These are phyloP conservation scores for Inga laurina DNA, from an alignment of 306 rosid species.

Conservation along the genomic window DNA sequence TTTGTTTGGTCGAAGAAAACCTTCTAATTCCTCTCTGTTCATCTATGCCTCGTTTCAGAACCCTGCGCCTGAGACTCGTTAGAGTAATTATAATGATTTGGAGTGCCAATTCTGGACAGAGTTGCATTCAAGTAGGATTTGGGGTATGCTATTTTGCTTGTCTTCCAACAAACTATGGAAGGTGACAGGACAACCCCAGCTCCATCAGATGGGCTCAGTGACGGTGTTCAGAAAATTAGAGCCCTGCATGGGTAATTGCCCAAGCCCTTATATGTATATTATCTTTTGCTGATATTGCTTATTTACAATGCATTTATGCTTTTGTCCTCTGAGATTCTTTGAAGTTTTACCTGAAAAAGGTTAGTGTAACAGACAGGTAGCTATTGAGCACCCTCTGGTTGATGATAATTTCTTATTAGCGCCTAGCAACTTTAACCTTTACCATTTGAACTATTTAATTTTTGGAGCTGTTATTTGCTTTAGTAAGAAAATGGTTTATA, in stretches of 20 bases:
- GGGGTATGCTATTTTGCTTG: conserved; percentile 51
- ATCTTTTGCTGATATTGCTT: conserved; percentile 5
- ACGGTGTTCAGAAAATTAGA: conserved; percentile 54
- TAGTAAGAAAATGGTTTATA: not conserved
- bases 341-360: not conserved
- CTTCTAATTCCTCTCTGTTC: conserved; percentile 18
- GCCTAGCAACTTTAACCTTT: not conserved
- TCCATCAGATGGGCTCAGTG: conserved; percentile 51
- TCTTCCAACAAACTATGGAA: conserved; percentile 59
- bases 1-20: conserved; percentile 1
- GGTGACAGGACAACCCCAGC: conserved; percentile 54
- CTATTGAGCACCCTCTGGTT: not conserved
- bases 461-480: conserved; percentile 6
- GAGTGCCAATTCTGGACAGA: conserved; percentile 46
- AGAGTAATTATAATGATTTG: conserved; percentile 63
- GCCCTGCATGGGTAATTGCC: conserved; percentile 67
- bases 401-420: conserved; percentile 15
- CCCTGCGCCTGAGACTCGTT: conserved; percentile 37
- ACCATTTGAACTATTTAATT: not conserved
- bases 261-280: not conserved
- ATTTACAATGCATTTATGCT: conserved; percentile 14
- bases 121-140: conserved; percentile 48
- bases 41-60: conserved; percentile 17
- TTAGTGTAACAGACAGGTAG: not conserved
- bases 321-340: conserved; percentile 18